Percentiles rank a stretch among this genome's conserved stretches.
These are phyloP conservation scores for Aspergillus eucalypticola DNA, from an alignment of 2,329 filamentous ascomycete genomes.

Conservation along the genomic window DNA sequence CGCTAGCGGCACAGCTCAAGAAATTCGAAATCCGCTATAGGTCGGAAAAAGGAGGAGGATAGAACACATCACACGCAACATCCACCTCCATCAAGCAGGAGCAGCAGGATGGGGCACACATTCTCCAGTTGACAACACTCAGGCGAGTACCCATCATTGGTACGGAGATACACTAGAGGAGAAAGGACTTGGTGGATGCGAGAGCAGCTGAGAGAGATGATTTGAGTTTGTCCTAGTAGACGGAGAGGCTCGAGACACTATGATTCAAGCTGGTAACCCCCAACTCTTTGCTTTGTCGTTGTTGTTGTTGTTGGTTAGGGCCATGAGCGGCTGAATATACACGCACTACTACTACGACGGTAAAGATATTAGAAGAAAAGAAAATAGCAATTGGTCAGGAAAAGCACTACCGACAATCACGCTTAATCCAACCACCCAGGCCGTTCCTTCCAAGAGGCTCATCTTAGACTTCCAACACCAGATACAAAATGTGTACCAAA, in stretches of 20 bases:
- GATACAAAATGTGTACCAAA: neutral
- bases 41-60: conserved; percentile 10
- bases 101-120: neutral
- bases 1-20: conserved; percentile 22
- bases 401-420: too few species aligned
- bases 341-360: neutral
- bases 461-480: too few species aligned
- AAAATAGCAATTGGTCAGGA: too few species aligned
- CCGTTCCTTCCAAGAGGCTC: neutral
- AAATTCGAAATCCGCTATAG: neutral
- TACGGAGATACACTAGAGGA: neutral
- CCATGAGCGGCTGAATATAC: neutral
- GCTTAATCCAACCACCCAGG: too few species aligned
- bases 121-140: neutral
- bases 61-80: conserved; percentile 26
- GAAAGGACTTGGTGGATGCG: neutral
- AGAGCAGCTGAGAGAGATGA: neutral
- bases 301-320: too few species aligned
- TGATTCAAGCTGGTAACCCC: neutral
- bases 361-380: too few species aligned
- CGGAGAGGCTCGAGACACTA: too few species aligned
- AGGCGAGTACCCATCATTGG: neutral
- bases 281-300: too few species aligned
- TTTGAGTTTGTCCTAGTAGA: neutral
- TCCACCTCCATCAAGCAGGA: neutral